Evolutionary conservation across 805 yeast species (phyloP), one percentile per base, ranked within the genome.

Genomic region (Scheffersomyces ergatensis): DNA sequence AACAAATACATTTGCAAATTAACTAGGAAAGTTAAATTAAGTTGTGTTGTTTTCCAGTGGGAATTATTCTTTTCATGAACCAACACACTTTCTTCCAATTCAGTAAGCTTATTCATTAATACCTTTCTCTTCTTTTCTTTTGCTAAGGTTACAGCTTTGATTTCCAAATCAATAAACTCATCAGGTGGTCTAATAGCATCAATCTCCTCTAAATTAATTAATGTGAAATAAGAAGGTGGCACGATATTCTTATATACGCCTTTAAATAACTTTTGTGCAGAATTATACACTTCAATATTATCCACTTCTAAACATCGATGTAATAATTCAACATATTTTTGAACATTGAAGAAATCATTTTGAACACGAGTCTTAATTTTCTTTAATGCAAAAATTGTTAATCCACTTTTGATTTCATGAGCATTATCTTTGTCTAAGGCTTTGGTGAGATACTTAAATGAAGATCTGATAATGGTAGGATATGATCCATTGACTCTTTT

Each of bases 401-500:
- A 62, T 1, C 85, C 83, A 33, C 87, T 83, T 44, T 83, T 80
- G 17, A 87, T 74, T 20, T 70, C 65, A 45, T 64, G 67, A 33
- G 82, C 82, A 12, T 72, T 62, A 1, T 60, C 52, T 1, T 63
- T 63, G 5, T 65, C 62, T 3, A 89, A 47, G 0, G 85, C 82
- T 13, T 62, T 62, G 5, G 73, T 58, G 14, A 85, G 62, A 2
- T 72, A 64, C 7, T 66, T 65, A 18, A 89, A 61, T 2, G 86
- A 63, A 14, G 62, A 54, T 9, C 70, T 70, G 2, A 83, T 59
- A 27, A 88, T 74, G 2, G 74, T 56, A 15, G 76, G 70, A 44
- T 85, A 82, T 0, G 89, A 76, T 0, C 87, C 86, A 47, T 81
- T 72, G 3, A 92, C 65, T 42, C 85, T 78, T 50, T 80, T 83